phyloP scores from a whole-genome alignment of 2,329 filamentous ascomycete genomes.

The Atkinsonella texensis region DNA sequence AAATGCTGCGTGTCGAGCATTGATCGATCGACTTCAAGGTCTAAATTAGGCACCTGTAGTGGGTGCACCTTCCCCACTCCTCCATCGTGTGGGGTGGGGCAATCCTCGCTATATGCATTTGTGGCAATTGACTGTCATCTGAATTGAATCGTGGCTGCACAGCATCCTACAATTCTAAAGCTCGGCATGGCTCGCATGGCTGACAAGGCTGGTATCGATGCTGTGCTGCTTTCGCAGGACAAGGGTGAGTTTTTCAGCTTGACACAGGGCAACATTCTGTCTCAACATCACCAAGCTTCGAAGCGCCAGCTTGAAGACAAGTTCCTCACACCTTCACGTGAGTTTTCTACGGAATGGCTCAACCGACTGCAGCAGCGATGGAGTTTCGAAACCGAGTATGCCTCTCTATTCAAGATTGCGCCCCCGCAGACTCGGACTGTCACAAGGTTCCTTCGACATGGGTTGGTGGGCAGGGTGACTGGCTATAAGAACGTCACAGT shows the following conservation, averaged over 20 bases:
- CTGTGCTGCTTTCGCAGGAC: conserved; percentile 20
- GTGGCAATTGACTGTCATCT: conserved; percentile 1
- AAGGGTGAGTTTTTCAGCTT: conserved; percentile 7
- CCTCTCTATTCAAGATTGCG: conserved; percentile 75
- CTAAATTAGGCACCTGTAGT: too few relatives aligned
- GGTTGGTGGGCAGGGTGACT: conserved; percentile 82
- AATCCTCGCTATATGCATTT: not conserved
- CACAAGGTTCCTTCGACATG: conserved; percentile 82
- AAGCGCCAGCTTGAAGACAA: conserved; percentile 62
- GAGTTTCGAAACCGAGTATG: conserved; percentile 70
- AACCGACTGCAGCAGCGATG: conserved; percentile 81
- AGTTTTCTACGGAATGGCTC: conserved; percentile 77
- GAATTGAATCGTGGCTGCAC: not conserved
- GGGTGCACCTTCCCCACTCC: not conserved
- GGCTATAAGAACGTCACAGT: conserved; percentile 92
- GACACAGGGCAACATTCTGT: conserved; percentile 3
- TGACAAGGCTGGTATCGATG: conserved; percentile 19
- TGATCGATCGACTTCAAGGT: too few relatives aligned
- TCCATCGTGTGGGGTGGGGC: not conserved
- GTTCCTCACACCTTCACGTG: conserved; percentile 66
- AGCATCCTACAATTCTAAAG: not conserved
- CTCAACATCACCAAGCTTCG: conserved; percentile 45
- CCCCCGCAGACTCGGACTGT: conserved; percentile 92
- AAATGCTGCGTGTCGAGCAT: too few relatives aligned
- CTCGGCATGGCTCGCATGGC: conserved; percentile 14